These are phyloP conservation scores for Erysimum cheiri DNA, from an alignment of 441 rosid genomes.

Conservation along the genomic window DNA sequence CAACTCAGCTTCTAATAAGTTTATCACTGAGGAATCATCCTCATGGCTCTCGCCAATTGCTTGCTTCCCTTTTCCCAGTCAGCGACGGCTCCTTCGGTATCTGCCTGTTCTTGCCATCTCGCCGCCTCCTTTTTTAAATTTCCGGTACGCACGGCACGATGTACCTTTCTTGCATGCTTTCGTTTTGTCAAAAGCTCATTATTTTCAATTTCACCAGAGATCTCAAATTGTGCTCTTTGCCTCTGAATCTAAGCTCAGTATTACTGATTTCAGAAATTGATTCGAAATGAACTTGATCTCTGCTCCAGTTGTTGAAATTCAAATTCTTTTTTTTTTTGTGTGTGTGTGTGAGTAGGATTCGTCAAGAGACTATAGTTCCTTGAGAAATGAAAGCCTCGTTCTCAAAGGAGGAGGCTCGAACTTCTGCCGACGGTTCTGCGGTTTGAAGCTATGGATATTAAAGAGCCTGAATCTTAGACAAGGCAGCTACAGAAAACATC, in stretches of 20 bases:
- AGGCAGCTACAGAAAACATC: slow-evolving; percentile 36
- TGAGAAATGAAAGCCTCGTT: slow-evolving; percentile 43
- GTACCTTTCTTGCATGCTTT: slow-evolving; percentile 20
- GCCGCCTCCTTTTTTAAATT: slow-evolving; percentile 25
- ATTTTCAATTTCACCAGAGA: not conserved
- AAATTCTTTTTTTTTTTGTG: not conserved
- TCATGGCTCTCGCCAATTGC: slow-evolving; percentile 33
- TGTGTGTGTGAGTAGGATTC: slow-evolving; percentile 47
- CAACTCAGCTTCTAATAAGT: not conserved
- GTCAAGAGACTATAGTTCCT: too few relatives aligned
- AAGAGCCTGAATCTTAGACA: slow-evolving; percentile 49
- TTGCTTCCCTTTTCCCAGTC: slow-evolving; percentile 38
- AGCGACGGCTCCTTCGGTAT: slow-evolving; percentile 16
- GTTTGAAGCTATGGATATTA: slow-evolving; percentile 54
- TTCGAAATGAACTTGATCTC: slow-evolving; percentile 12
- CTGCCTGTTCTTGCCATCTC: slow-evolving; percentile 26
- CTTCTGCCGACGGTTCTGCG: slow-evolving; percentile 52
- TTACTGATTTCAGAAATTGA: slow-evolving; percentile 1
- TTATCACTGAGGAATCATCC: slow-evolving; percentile 6
- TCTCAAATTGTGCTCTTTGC: not conserved
- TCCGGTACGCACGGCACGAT: slow-evolving; percentile 25
- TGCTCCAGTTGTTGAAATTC: slow-evolving; percentile 21
- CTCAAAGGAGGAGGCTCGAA: slow-evolving; percentile 48
- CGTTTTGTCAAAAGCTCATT: not conserved
- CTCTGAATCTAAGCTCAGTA: slow-evolving; percentile 10